Base-by-base conservation (phyloP, 129 eudicot genomes). In the Sambucus nigra region DNA sequence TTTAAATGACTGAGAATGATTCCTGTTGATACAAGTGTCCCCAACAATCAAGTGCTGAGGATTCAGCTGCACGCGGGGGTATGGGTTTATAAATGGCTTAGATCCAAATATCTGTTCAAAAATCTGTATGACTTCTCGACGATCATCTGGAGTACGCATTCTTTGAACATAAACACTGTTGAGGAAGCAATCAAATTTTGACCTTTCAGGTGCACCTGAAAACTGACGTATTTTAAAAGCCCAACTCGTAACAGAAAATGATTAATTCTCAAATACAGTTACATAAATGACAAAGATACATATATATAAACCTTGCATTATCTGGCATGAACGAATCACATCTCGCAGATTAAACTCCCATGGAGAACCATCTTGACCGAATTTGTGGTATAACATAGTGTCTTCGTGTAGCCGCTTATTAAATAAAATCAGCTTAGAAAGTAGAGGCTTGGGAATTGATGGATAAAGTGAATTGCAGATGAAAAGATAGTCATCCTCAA, bases 291-390 rank as follows among this genome's bases (percentile, higher is more conserved):
- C 12, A 55, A n/a, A 24, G 5, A 51, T 45, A 4, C 14, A 60
- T 11, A 45, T 18, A 35, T 25, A 48, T 29, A 13, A 29, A 83
- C 97, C 94, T 76, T 80, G 60, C 39, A 92, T 86, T 26, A 92
- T 72, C 75, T 92, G 68, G 51, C 99, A 92, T 27, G 99, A 92
- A 60, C 99, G 94, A 25, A 76, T 67, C 47, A 92, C 62, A 69
- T 92, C 99, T 28, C 99, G 84, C 39, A 92, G 77, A 73, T 92
- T 92, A 64, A 92, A 92, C 69, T 92, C 99, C 99, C 99, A 92
- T 1, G 99, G 99, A 51, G 94, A 92, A 33, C 99, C 99, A 44
- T 79, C 76, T 68, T 80, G 99, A 52, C 91, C 95, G 63, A 79
- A 92, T 51, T 68, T 92, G 44, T 75, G 87, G 47, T 64, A 15